Base-by-base conservation (phyloP, 23 red algal genomes). In the Chondrus crispus region DNA sequence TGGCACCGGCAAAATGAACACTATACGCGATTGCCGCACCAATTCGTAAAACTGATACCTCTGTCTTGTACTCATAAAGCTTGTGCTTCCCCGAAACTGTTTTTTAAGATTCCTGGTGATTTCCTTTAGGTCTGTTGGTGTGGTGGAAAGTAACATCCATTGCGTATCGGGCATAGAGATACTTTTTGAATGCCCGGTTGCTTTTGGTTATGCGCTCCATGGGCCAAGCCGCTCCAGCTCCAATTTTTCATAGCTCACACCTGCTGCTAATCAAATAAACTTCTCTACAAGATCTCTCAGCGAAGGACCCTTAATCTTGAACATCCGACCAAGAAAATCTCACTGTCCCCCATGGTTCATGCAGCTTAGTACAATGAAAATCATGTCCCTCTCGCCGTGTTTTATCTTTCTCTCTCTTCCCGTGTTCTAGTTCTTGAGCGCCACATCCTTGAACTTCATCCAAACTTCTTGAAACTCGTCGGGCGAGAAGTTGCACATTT, bases 121-220 rank as follows among this genome's bases (percentile, higher is more conserved):
- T 80, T 51, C 43, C 75, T n/a, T 41, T 3, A 3, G 75, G 75
- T 4, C 75, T 9, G 53, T 35, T 46, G 3, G 40, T 13, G 47
- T 80, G 75, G 47, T 80, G 75, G 53, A 50, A 80, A 19, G 38
- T 52, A 52, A 80, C 75, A 24, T 80, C 75, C 5, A 22, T 80
- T 13, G 75, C 75, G 30, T 80, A 80, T 3, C 75, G 43, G 3
- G 18, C 5, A 80, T 39, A 52, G 9, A 38, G n/a, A 4, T 9
- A 26, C 16, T 35, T 49, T 24, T 46, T 9, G 63, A 63, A 63
- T 37, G 35, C 28, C 19, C 19, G 3, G 2, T 66, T 6, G 2
- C 46, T 41, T 2, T 49, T 38, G 43, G 46, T 6, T 32, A 63
- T 38, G 33, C 49, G 58, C n/a, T 66, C 53, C 24, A 84, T 63